These are phyloP conservation scores for Rhizophora mangle DNA, from an alignment of 345 rosid species.

Conservation along the genomic window DNA sequence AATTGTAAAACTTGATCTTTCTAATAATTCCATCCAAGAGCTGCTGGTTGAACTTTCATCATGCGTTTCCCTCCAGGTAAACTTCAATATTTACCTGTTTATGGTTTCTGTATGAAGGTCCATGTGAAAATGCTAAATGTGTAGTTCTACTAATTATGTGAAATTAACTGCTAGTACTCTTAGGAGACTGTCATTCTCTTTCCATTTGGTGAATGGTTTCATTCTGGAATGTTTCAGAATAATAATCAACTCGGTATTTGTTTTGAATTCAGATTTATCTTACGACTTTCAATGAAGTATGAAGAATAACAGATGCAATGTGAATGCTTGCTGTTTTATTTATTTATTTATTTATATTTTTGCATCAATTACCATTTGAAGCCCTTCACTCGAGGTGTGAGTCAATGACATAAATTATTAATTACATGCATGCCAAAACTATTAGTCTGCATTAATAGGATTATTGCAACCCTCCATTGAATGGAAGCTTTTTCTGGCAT, in stretches of 20 bases:
- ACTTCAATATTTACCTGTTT: neutral
- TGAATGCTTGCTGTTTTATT: neutral
- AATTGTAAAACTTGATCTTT: conserved; percentile 65
- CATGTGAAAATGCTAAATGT: no score
- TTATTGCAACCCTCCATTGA: neutral
- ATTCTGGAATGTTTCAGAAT: neutral
- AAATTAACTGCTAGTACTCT: neutral
- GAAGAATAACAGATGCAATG: neutral
- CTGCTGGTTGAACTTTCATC: conserved; percentile 73
- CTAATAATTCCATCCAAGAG: conserved; percentile 75
- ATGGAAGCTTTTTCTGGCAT: neutral
- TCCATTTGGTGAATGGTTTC: neutral
- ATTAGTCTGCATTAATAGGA: no score
- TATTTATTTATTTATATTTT: neutral
- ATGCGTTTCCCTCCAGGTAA: conserved; percentile 68
- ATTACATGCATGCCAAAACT: no score
- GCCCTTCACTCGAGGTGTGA: neutral
- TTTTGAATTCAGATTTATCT: neutral
- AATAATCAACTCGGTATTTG: neutral
- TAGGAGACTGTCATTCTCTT: neutral
- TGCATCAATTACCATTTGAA: neutral
- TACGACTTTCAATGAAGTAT: neutral
- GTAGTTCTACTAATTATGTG: no score
- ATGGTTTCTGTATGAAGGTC: no score
- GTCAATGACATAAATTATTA: neutral